Evolutionary conservation across 2,329 filamentous ascomycete species (phyloP).

Genomic region (Fusarium sp.): DNA sequence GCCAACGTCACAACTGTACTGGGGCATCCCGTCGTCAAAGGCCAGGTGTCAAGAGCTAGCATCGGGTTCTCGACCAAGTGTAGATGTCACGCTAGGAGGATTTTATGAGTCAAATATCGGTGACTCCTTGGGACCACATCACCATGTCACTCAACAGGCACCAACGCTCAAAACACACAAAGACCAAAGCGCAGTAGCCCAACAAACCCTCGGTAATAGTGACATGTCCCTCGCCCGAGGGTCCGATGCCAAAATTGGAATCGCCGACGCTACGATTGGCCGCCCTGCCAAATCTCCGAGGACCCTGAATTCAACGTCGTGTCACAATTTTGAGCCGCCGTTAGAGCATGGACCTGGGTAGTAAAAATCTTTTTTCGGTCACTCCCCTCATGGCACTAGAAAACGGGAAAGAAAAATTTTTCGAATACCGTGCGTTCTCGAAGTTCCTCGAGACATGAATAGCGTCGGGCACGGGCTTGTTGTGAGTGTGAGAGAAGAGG

Average conservation of each 20-base stretch:
- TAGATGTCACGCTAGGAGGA: background rate
- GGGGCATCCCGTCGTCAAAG: background rate
- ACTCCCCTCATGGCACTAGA: conserved; percentile 4
- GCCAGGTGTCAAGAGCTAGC: background rate
- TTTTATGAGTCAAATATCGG: background rate
- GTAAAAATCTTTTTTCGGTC: background rate
- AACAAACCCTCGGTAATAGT: background rate
- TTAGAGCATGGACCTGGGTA: conserved; percentile 19
- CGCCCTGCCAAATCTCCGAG: conserved; percentile 22
- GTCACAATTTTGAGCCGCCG: background rate
- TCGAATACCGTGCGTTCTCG: conserved; percentile 6
- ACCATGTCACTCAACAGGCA: background rate
- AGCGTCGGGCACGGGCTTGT: conserved; percentile 25
- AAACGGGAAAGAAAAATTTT: conserved; percentile 1
- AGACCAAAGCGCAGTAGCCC: background rate
- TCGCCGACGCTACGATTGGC: conserved; percentile 3
- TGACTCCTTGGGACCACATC: background rate
- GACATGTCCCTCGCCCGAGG: background rate
- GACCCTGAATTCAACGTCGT: background rate
- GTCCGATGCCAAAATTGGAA: background rate
- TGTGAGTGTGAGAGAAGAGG: background rate
- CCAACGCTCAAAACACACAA: background rate
- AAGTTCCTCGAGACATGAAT: background rate
- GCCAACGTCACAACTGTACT: background rate
- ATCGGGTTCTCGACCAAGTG: background rate